phyloP scores from a whole-genome alignment of 768 basidiomycete species.

The Fomitopsis pulvina region DNA sequence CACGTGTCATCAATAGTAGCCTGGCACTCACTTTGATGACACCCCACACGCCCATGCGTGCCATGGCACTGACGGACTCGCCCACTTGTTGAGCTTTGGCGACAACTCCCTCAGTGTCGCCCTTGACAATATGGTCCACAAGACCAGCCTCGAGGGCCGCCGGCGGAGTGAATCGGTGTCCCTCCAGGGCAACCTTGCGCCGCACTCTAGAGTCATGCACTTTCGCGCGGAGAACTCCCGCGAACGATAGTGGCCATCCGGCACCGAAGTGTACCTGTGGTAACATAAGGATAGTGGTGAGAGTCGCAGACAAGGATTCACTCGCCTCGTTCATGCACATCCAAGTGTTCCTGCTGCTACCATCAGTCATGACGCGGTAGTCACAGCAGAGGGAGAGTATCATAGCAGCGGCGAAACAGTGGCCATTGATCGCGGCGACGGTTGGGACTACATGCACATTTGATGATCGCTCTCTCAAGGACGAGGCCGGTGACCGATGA shows the following conservation, averaged over 20 bases:
- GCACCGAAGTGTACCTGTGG: slow-evolving; percentile 76
- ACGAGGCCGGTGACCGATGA: not conserved
- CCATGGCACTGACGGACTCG: slow-evolving; percentile 40
- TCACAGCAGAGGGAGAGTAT: slow-evolving; percentile 79
- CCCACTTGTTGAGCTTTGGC: slow-evolving; percentile 61
- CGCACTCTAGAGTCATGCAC: slow-evolving; percentile 49
- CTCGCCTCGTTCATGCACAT: slow-evolving; percentile 88
- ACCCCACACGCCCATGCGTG: slow-evolving; percentile 63
- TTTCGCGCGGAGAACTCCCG: slow-evolving; percentile 57
- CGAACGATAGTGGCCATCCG: slow-evolving; percentile 67
- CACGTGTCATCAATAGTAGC: not conserved
- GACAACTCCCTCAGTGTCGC: slow-evolving; percentile 52
- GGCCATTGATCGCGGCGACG: slow-evolving; percentile 7
- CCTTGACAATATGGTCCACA: slow-evolving; percentile 62
- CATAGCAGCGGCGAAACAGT: slow-evolving; percentile 62
- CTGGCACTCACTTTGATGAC: slow-evolving; percentile 51
- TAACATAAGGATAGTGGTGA: not conserved
- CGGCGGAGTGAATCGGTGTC: slow-evolving; percentile 65
- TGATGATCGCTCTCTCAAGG: not conserved
- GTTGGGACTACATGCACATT: slow-evolving; percentile 1
- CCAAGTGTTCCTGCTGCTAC: slow-evolving; percentile 72
- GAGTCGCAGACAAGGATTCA: not conserved
- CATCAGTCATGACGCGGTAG: slow-evolving; percentile 85
- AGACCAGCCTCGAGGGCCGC: slow-evolving; percentile 65
- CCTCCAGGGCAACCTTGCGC: slow-evolving; percentile 75